Evolutionary conservation across 2,329 filamentous ascomycete genomes (phyloP), one percentile per base, ranked within the genome.

Genomic region (Teratosphaeria viscida): DNA sequence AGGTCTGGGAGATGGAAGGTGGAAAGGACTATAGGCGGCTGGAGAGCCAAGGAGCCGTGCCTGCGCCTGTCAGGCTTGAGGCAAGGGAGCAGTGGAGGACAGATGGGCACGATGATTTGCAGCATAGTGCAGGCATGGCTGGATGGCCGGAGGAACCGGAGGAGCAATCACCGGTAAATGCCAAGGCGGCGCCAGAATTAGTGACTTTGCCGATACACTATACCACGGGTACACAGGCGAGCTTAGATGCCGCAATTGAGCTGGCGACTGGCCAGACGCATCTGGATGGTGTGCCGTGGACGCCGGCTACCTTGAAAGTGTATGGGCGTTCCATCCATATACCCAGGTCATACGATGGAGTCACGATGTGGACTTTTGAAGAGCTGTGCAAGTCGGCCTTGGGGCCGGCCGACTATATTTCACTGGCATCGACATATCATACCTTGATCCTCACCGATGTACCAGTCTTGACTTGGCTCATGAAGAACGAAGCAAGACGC

Each of bases 1-100:
- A 92, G 66, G 85, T 92, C 56, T 92, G 88, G 87, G 86, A 92
- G 70, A 91, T 92, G 82, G 87, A 90, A 65, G 85, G 88, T 1
- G 81, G 81, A 1, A 83, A 78, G 59, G 89, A 94, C 68, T 92
- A 78, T 61, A 66, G 88, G 78, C 78, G 89, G 64, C 75, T 80
- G 56, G 83, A 87, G 57, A 74, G 71, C 16, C 53, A 54, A 34
- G 73, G 74, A 16, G 65, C 62, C 32, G n/a, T 54, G 23, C 57
- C 66, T 11, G 64, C 68, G 7, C 65, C 68, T 1, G 55, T 60
- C 3, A 65, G 59, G 52, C 59, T 64, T 5, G 62, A 64, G 43
- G 62, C 35, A 6, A 60, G 63, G 47, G 61, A 58, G 43, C 55
- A 58, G 52, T 68, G 65, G 69, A 56, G 60, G 27, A 14, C 65